Base-by-base conservation (phyloP, 257 asterid genomes). In the Catharanthus roseus region DNA sequence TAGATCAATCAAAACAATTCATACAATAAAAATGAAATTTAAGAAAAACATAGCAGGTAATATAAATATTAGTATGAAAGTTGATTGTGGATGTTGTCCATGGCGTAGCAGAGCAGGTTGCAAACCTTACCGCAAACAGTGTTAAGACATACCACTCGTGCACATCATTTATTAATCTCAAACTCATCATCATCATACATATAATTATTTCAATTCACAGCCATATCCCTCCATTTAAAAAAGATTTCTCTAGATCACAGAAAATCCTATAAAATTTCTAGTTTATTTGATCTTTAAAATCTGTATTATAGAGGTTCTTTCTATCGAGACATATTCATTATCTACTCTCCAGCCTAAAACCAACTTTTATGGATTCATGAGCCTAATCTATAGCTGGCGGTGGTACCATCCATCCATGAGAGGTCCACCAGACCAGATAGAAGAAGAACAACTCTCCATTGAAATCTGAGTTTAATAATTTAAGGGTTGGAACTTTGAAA, bases 351-450 rank as follows among this genome's bases (percentile, higher is more conserved):
- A n/a, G n/a, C n/a, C n/a, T n/a, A n/a, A n/a, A 69, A 70, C 81
- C 74, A 79, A 73, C 84, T 58, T 73, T 80, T 58, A 53, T 77
- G 41, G 79, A 55, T 76, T 53, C 74, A 45, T 65, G 76, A 69
- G 79, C 77, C 78, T 41, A n/a, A n/a, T n/a, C n/a, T n/a, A n/a
- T n/a, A 21, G 68, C 65, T 69, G 84, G 74, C 79, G 64, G 78
- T 76, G 81, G 74, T 71, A 38, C 38, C 64, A 71, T 73, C 29
- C 58, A 72, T 78, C n/a, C n/a, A n/a, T n/a, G n/a, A n/a, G n/a
- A 67, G 62, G 54, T 73, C 65, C 12, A 39, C 23, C 9, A 70
- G n/a, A n/a, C n/a, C n/a, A n/a, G n/a, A n/a, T n/a, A n/a, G n/a
- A n/a, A n/a, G 66, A 70, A 8, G 53, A 3, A 38, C 23, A 69